phyloP scores from a whole-genome alignment of 2,329 filamentous ascomycete species.

The Colletotrichum magnum region DNA sequence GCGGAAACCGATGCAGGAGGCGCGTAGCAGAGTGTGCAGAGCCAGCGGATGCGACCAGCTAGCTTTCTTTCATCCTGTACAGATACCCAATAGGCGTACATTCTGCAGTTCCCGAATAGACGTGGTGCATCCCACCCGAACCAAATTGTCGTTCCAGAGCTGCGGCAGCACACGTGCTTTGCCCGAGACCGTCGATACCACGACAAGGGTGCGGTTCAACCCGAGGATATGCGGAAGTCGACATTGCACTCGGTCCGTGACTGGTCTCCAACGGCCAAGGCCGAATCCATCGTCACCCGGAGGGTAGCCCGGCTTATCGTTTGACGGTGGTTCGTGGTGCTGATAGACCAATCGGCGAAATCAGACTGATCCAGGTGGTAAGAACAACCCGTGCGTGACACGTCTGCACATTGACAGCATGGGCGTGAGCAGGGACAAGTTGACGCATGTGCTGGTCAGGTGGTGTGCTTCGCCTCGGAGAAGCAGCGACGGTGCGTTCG shows the following conservation, averaged over 20 bases:
- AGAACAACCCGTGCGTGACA: constrained; percentile 20
- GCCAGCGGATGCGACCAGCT: constrained; percentile 28
- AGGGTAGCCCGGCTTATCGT: background rate
- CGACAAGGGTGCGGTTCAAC: background rate
- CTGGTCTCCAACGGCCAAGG: background rate
- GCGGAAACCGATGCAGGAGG: constrained; percentile 29
- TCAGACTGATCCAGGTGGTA: constrained; percentile 13
- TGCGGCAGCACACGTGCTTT: constrained; percentile 12
- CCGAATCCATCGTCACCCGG: background rate
- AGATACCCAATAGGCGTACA: constrained; percentile 25
- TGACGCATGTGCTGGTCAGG: constrained; percentile 7
- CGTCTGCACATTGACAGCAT: constrained; percentile 17
- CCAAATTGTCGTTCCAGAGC: background rate
- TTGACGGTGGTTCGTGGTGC: constrained; percentile 3
- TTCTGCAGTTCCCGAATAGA: constrained; percentile 32
- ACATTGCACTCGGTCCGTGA: constrained; percentile 15
- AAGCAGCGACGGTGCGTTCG: background rate
- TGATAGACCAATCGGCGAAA: background rate
- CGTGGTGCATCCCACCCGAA: constrained; percentile 12
- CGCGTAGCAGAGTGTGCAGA: constrained; percentile 14
- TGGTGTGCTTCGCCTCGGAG: constrained; percentile 14
- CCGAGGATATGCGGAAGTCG: constrained; percentile 2
- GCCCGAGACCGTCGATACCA: background rate
- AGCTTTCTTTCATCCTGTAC: constrained; percentile 11
- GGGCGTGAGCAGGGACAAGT: background rate